These are phyloP conservation scores for Tephrocybe rancida DNA, from an alignment of 768 basidiomycete genomes.

Conservation along the genomic window DNA sequence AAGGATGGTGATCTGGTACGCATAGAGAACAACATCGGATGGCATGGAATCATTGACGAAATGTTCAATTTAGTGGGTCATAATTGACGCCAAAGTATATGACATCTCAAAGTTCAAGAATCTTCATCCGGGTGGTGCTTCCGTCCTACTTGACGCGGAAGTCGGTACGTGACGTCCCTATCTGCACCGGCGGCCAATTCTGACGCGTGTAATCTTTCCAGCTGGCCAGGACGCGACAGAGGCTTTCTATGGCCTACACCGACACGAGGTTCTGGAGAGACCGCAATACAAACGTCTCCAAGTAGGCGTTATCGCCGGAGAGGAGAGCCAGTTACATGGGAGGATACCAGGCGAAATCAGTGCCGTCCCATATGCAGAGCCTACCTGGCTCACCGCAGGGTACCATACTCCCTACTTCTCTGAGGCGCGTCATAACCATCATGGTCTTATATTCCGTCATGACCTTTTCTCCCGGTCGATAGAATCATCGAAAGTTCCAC, in stretches of 20 bases:
- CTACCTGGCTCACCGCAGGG: constrained; percentile 68
- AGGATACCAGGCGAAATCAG: constrained; percentile 56
- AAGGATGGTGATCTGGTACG: constrained; percentile 70
- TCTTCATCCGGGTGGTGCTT: constrained; percentile 81
- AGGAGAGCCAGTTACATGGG: constrained; percentile 50
- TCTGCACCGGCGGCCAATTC: not conserved
- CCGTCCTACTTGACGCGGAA: constrained; percentile 73
- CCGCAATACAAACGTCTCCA: constrained; percentile 68
- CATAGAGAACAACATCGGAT: not conserved
- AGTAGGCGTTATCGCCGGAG: constrained; percentile 64
- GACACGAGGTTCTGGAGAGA: constrained; percentile 65
- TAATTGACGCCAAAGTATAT: constrained; percentile 84
- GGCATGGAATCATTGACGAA: not conserved
- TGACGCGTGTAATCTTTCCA: constrained; percentile 20
- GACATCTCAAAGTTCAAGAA: constrained; percentile 77
- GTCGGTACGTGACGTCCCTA: constrained; percentile 50
- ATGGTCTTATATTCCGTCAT: not conserved
- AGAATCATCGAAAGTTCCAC: constrained; percentile 62
- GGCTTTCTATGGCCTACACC: constrained; percentile 77
- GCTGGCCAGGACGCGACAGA: constrained; percentile 82
- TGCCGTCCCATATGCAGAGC: constrained; percentile 78
- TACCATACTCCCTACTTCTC: constrained; percentile 78
- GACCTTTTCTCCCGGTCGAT: not conserved
- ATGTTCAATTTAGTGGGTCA: constrained; percentile 59
- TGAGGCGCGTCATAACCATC: constrained; percentile 45